A percentile compares a stretch with the other conserved stretches of the same genome.
These are phyloP conservation scores for Epichloe festucae DNA, from an alignment of 2,329 filamentous ascomycete genomes.

Conservation along the genomic window DNA sequence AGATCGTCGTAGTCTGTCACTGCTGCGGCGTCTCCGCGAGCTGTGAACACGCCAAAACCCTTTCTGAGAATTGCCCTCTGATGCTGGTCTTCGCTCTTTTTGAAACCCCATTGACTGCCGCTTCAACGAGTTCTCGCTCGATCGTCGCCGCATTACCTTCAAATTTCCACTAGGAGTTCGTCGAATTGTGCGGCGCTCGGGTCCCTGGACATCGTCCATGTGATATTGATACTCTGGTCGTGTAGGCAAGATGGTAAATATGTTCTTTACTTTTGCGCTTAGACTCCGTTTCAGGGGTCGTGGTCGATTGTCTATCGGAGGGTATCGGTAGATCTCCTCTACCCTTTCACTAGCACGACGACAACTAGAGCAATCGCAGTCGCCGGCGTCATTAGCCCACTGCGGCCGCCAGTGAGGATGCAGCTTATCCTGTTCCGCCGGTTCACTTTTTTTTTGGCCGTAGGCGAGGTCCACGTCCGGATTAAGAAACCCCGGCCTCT, in stretches of 20 bases:
- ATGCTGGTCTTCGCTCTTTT: constrained; percentile 23
- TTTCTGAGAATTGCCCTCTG: constrained; percentile 11
- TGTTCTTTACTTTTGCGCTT: constrained; percentile 41
- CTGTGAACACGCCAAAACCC: constrained; percentile 22
- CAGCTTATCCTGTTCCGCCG: constrained; percentile 39
- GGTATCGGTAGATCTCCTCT: constrained; percentile 32
- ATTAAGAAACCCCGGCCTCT: constrained; percentile 13
- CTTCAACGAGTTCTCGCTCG: constrained; percentile 32
- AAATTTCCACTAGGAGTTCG: constrained; percentile 47
- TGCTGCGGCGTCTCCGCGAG: constrained; percentile 12
- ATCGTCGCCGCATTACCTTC: constrained; percentile 41
- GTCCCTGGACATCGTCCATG: constrained; percentile 21
- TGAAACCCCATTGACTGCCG: constrained; percentile 10
- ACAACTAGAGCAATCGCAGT: constrained; percentile 17
- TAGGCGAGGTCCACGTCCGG: constrained; percentile 20
- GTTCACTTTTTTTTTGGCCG: constrained; percentile 30
- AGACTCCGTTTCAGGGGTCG: constrained; percentile 32
- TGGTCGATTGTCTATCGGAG: constrained; percentile 36
- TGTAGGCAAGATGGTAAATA: constrained; percentile 47
- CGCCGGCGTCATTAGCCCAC: constrained; percentile 25
- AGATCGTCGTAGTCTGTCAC: constrained; percentile 18
- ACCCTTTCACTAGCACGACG: constrained; percentile 25
- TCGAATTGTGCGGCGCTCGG: constrained; percentile 44
- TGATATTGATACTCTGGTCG: constrained; percentile 24
- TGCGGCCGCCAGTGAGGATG: constrained; percentile 51